Evolutionary conservation across 2,329 filamentous ascomycete genomes (phyloP), one percentile per base, ranked within the genome.

Genomic region (Cercospora citrullina): DNA sequence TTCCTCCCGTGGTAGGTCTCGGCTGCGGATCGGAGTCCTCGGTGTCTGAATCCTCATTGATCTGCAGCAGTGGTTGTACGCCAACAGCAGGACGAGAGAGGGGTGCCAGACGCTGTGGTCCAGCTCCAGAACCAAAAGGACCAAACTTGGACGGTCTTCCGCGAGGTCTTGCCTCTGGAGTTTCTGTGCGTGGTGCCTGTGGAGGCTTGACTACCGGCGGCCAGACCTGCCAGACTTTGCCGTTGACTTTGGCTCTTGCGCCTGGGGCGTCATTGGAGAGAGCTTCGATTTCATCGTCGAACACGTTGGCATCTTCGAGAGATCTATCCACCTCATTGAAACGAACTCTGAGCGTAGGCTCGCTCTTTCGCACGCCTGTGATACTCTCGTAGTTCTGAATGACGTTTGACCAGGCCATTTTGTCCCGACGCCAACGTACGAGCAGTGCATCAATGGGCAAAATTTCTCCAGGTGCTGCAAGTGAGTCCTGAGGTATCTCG

Each of bases 1-100:
- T 74, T 28, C 73, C 73, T 16, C 67, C 68, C 4, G 66, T 69
- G 1, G 36, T 67, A 1, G 66, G 68, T 6, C 63, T 18, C 12
- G 48, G 59, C 42, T 45, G 63, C 12, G 36, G 14, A 10, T 12
- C 10, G 12, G 12, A 18, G 8, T 64, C 60, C 23, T 33, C 48
- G 4, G 60, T 53, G 30, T 63, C 60, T 16, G 14, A 28, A 8
- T 30, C 39, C 28, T 51, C 48, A 26, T 7, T 16, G 18, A 14
- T 2, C 9, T 18, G n/a, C 8, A n/a, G 55, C 55, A 59, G 30
- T 36, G 55, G 30, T 18, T 59, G 55, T 8, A 21, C 18, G 10
- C 3, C 9, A 30, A 21, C 28, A 59, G 9, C 23, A 31, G 45
- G 36, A n/a, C 63, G 39, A 30, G 64, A 0, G 63, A 48, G 5